Evolutionary conservation across 768 basidiomycete genomes (phyloP).

Genomic region (Pleurotus eryngii): DNA sequence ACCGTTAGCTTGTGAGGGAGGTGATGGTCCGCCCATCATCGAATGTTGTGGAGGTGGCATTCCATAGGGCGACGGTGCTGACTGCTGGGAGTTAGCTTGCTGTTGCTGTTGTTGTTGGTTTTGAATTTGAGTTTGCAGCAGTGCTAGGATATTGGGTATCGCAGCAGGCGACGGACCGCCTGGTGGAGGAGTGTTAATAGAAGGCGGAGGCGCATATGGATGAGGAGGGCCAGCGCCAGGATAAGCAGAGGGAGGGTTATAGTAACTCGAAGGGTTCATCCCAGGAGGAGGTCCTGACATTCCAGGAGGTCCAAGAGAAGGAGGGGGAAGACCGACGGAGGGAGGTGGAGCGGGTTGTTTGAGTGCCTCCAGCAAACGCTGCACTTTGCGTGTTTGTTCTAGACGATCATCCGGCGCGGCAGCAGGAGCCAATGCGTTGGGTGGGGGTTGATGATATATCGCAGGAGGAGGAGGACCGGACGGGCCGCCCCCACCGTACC

Average conservation of each 20-base stretch:
- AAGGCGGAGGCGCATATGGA: conserved; percentile 22
- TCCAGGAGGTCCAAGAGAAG: conserved; percentile 24
- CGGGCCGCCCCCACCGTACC: conserved; percentile 20
- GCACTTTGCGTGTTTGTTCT: conserved; percentile 85
- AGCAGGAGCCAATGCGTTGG: conserved; percentile 13
- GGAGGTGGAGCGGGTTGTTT: conserved; percentile 59
- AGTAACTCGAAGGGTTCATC: conserved; percentile 16
- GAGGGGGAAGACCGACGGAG: conserved; percentile 28
- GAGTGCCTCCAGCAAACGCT: conserved; percentile 77
- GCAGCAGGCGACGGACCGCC: conserved; percentile 29
- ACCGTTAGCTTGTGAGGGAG: conserved; percentile 31
- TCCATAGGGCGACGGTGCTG: conserved; percentile 16
- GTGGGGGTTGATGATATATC: conserved; percentile 23
- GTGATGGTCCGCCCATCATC: conserved; percentile 43
- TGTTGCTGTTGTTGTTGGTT: conserved; percentile 46
- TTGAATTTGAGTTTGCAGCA: conserved; percentile 65
- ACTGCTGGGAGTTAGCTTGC: conserved; percentile 27
- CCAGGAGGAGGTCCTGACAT: conserved; percentile 45
- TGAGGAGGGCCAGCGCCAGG: conserved; percentile 27
- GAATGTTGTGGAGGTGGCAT: conserved; percentile 38
- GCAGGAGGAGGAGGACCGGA: conserved; percentile 11
- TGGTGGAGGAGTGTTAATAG: conserved; percentile 28
- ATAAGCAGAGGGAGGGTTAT: conserved; percentile 23
- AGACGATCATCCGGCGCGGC: conserved; percentile 69
- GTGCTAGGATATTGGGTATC: conserved; percentile 53